These are phyloP conservation scores for Fusarium illudens DNA, from an alignment of 2,329 filamentous ascomycete genomes.

Conservation along the genomic window DNA sequence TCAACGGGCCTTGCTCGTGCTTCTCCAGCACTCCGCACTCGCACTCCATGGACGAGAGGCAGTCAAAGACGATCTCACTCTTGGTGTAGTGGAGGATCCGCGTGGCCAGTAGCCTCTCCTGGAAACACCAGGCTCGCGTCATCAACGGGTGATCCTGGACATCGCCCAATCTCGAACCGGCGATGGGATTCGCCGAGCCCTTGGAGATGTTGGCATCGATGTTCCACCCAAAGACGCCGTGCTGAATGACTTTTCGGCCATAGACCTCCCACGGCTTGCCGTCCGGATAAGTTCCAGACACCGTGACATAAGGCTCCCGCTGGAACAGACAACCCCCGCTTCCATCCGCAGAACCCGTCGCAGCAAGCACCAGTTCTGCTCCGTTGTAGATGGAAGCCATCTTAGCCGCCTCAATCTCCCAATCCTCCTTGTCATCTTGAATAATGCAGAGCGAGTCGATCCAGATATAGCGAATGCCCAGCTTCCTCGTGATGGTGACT, in stretches of 20 bases:
- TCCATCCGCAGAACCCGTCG: slow-evolving; percentile 31
- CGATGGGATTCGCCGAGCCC: slow-evolving; percentile 12
- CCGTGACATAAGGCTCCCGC: slow-evolving; percentile 16
- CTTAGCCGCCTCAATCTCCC: slow-evolving; percentile 40
- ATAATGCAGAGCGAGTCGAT: slow-evolving; percentile 43
- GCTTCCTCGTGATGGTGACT: slow-evolving; percentile 20
- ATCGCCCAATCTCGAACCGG: neutral
- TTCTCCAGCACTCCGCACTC: slow-evolving; percentile 37
- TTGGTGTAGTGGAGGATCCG: slow-evolving; percentile 43
- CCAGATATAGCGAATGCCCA: slow-evolving; percentile 39
- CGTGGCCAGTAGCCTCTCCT: slow-evolving; percentile 43
- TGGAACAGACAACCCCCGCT: slow-evolving; percentile 33
- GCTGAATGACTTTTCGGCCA: slow-evolving; percentile 12
- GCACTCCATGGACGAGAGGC: slow-evolving; percentile 33
- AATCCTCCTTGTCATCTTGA: slow-evolving; percentile 39
- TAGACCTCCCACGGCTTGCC: slow-evolving; percentile 27
- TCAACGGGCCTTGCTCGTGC: slow-evolving; percentile 24
- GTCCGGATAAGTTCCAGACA: slow-evolving; percentile 14
- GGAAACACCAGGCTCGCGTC: slow-evolving; percentile 43
- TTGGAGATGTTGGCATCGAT: slow-evolving; percentile 3
- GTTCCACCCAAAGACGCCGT: slow-evolving; percentile 27
- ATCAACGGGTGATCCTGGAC: slow-evolving; percentile 28
- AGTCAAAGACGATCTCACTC: slow-evolving; percentile 40
- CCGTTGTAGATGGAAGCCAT: slow-evolving; percentile 42
- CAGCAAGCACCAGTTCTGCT: slow-evolving; percentile 38